These are phyloP conservation scores for Puccinellia tenuiflora DNA, from an alignment of 176 grass and related monocot genomes.

Conservation along the genomic window DNA sequence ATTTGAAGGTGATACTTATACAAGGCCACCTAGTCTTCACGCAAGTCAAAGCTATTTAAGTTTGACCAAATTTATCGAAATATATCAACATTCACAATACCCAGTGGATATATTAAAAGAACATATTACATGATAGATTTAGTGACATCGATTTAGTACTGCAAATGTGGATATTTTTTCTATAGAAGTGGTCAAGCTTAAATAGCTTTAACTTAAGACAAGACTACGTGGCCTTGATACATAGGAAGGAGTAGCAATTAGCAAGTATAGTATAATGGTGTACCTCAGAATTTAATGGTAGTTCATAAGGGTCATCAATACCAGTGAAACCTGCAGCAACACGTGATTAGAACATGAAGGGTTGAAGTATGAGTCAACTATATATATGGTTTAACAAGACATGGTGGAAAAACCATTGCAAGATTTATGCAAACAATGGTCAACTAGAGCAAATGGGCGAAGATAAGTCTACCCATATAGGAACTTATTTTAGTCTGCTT, in stretches of 20 bases:
- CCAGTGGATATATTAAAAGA: too few species aligned
- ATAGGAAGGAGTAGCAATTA: background rate
- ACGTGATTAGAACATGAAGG: conserved; percentile 6
- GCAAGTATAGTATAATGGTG: background rate
- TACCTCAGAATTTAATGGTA: conserved; percentile 89
- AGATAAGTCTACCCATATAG: background rate
- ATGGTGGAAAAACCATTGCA: background rate
- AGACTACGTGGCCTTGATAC: too few species aligned
- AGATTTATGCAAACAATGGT: background rate
- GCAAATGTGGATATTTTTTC: too few species aligned
- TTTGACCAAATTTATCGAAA: too few species aligned
- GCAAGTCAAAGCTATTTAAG: too few species aligned
- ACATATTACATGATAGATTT: too few species aligned
- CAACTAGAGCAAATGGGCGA: background rate
- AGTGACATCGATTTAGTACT: too few species aligned
- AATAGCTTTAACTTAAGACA: too few species aligned
- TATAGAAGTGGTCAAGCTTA: too few species aligned
- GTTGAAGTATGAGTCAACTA: background rate
- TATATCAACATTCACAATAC: too few species aligned
- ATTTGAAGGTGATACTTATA: background rate
- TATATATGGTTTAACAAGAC: background rate
- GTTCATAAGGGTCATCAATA: conserved; percentile 94
- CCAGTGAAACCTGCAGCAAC: conserved; percentile 88
- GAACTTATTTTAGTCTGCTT: background rate
- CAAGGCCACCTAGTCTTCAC: too few species aligned